Conservation (phyloP, 2,329 filamentous ascomycete genomes). For the Macrophomina tecta region DNA sequence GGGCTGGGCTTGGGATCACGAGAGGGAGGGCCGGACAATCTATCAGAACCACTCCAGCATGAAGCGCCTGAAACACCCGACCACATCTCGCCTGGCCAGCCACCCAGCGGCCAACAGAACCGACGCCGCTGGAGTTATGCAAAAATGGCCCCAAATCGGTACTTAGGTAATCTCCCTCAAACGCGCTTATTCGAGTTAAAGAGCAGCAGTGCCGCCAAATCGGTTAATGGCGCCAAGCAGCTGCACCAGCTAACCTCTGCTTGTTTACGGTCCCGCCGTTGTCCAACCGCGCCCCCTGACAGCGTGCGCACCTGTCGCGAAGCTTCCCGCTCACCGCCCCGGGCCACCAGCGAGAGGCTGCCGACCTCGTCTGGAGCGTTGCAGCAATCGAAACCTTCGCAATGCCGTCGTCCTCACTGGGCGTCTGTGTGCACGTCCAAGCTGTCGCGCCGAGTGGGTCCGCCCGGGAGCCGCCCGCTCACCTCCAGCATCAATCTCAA, state of each 20-base stretch:
- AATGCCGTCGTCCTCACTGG: constrained; percentile 17
- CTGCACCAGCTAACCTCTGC: background rate
- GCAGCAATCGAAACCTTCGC: background rate
- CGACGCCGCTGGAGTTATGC: background rate
- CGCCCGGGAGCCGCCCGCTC: constrained; percentile 7
- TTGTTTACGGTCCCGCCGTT: constrained; percentile 8
- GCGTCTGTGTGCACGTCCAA: background rate
- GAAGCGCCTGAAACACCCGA: constrained; percentile 19
- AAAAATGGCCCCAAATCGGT: background rate
- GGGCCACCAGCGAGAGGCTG: too few species aligned
- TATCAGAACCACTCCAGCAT: constrained; percentile 14
- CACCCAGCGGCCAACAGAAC: background rate
- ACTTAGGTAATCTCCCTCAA: constrained; percentile 17
- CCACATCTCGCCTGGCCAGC: background rate
- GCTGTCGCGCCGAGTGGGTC: constrained; percentile 3
- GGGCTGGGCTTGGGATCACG: constrained; percentile 16
- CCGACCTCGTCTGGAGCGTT: too few species aligned
- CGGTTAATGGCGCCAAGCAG: background rate
- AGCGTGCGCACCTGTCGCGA: background rate
- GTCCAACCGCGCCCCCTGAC: constrained; percentile 22
- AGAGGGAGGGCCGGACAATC: constrained; percentile 10
- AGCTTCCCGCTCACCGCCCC: constrained; percentile 14
- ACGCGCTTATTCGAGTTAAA: constrained; percentile 15
- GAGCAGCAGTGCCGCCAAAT: background rate
- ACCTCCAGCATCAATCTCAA: constrained; percentile 17